These are phyloP conservation scores for Pogostemon cablin DNA, from an alignment of 257 asterid species.

Conservation along the genomic window DNA sequence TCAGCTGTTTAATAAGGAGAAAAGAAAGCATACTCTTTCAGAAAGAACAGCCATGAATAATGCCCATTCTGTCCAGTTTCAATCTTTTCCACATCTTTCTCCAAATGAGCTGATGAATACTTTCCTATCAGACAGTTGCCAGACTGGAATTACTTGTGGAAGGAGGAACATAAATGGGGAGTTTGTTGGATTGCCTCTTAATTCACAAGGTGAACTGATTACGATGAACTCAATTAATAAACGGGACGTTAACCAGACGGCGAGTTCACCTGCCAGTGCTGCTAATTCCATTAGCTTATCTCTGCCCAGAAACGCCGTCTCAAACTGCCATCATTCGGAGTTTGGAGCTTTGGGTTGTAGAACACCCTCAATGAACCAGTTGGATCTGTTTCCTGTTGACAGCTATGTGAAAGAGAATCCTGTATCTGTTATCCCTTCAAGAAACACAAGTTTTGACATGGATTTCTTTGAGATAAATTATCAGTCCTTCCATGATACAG, in stretches of 20 bases:
- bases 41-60: conserved; percentile 32
- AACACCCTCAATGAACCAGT: conserved; percentile 38
- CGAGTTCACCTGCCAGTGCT: conserved; percentile 33
- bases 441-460: conserved; percentile 33
- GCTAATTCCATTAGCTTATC: conserved; percentile 41
- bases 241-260: conserved; percentile 40
- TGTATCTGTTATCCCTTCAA: conserved; percentile 39
- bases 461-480: conserved; percentile 31
- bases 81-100: conserved; percentile 44
- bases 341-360: conserved; percentile 36
- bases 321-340: conserved; percentile 34
- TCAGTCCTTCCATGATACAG: conserved; percentile 30
- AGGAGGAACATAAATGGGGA: conserved; percentile 37
- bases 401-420: conserved; percentile 40
- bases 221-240: conserved; percentile 42
- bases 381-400: conserved; percentile 40
- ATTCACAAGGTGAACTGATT: conserved; percentile 71
- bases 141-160: neutral
- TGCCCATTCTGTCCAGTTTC: conserved; percentile 41
- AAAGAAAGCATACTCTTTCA: conserved; percentile 31
- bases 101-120: conserved; percentile 45
- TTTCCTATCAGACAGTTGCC: conserved; percentile 27
- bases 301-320: conserved; percentile 25
- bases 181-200: conserved; percentile 69
- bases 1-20: conserved; percentile 22